Evolutionary conservation across 2,329 filamentous ascomycete genomes (phyloP), one percentile per base, ranked within the genome.

Genomic region (Cordyceps cateniannulata): DNA sequence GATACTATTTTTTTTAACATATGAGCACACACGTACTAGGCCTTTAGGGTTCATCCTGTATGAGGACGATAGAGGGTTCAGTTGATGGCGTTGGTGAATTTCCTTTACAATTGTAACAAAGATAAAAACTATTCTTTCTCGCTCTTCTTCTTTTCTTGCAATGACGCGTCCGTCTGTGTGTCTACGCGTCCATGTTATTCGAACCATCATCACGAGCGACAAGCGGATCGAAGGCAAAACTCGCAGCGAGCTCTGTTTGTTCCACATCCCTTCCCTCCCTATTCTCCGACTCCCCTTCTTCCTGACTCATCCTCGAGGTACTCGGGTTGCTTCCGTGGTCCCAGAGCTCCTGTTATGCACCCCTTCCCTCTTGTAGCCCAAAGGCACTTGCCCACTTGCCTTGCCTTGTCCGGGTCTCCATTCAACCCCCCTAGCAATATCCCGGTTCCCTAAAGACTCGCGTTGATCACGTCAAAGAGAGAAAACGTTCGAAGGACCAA

Each of bases 121-220:
- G 57, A 59, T 38, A 59, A 53, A 59, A 47, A 59, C 57, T 59
- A 59, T 59, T 59, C 40, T 59, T 59, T n/a, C 57, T 52, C 32
- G 35, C 35, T 47, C 48, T 24, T 59, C 56, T 59, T 59, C 57
- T 52, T 47, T 47, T 44, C 56, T 38, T 51, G 47, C 45, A 51
- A 51, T 51, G 56, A 32, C 38, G 47, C 35, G 12, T 44, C 25
- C 29, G 44, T 38, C 32, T 38, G 18, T 57, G 42, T 27, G 54
- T 57, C 29, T 40, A 27, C 52, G 22, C 40, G 44, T 49, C 45
- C 54, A 27, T 57, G 44, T 49, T 40, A 44, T 44, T 29, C 38
- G 35, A 59, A 51, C 25, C 25, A 32, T 22, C 56, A 44, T 51
- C 47, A 57, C 54, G 48, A 40, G 44, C 45, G 8, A 57, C 45